These are phyloP conservation scores for Diophrys sp. DNA, from an alignment of 73 alveolate genomes.

Conservation along the genomic window DNA sequence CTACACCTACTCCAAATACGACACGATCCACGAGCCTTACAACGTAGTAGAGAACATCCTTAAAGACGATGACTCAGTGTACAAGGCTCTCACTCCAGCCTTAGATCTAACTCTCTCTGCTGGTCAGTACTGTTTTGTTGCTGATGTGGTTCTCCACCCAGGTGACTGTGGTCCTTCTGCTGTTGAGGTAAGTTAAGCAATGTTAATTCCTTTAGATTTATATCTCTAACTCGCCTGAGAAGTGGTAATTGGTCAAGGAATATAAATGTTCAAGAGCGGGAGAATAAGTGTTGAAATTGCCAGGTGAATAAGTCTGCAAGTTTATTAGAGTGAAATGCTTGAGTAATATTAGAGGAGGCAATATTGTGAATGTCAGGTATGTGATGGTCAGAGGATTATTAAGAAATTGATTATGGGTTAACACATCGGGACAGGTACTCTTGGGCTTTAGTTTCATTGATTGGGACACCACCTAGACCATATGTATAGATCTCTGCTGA, in stretches of 20 bases:
- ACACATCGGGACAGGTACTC: too few relatives aligned
- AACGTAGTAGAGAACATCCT: constrained; percentile 62
- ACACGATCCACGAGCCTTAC: constrained; percentile 59
- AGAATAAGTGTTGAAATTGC: constrained; percentile 30
- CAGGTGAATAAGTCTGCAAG: constrained; percentile 56
- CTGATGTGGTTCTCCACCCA: constrained; percentile 34
- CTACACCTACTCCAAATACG: constrained; percentile 57
- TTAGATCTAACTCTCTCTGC: constrained; percentile 41
- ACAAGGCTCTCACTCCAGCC: constrained; percentile 51
- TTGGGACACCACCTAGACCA: too few relatives aligned
- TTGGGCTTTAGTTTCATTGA: too few relatives aligned
- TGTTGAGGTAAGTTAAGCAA: constrained; percentile 25
- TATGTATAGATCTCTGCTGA: too few relatives aligned
- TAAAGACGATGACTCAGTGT: constrained; percentile 56
- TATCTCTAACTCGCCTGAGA: constrained; percentile 26
- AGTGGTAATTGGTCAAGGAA: constrained; percentile 48
- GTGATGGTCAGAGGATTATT: constrained; percentile 41
- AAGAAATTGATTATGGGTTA: too few relatives aligned
- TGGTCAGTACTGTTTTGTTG: constrained; percentile 38
- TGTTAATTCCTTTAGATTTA: constrained; percentile 4
- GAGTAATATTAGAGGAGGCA: constrained; percentile 58
- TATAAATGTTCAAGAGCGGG: constrained; percentile 35
- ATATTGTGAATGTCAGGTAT: constrained; percentile 47
- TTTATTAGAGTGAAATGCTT: constrained; percentile 41
- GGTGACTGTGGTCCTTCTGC: constrained; percentile 62